These are phyloP conservation scores for Cystobasidium onofrii DNA, from an alignment of 768 basidiomycete genomes.

Conservation along the genomic window DNA sequence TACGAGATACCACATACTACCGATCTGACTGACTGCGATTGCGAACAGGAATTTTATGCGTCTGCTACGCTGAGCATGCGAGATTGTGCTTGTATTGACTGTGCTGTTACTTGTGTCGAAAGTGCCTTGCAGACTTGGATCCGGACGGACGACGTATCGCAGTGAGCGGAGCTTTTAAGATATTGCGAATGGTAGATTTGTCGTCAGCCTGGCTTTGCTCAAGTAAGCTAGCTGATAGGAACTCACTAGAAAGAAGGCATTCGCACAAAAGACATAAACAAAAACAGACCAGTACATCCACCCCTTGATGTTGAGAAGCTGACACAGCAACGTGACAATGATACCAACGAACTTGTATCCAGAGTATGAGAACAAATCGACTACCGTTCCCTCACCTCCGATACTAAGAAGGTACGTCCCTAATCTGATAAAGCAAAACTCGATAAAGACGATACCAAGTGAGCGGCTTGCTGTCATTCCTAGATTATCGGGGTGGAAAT, in stretches of 20 bases:
- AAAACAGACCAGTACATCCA: conserved; percentile 66
- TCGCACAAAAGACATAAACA: conserved; percentile 75
- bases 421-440: conserved; percentile 78
- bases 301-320: conserved; percentile 57
- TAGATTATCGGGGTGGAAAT: conserved; percentile 81
- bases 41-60: conserved; percentile 82
- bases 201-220: background rate
- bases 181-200: too few species aligned
- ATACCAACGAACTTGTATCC: conserved; percentile 98
- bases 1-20: conserved; percentile 79
- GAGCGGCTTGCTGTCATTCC: conserved; percentile 79
- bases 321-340: conserved; percentile 67
- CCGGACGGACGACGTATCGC: conserved; percentile 62
- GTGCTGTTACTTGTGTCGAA: conserved; percentile 46
- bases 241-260: conserved; percentile 85
- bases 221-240: background rate
- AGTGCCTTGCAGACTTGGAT: conserved; percentile 18
- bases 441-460: conserved; percentile 71
- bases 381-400: conserved; percentile 57
- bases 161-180: conserved; percentile 86
- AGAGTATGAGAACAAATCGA: conserved; percentile 81
- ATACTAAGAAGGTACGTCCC: conserved; percentile 92
- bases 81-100: conserved; percentile 57
- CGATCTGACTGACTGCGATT: conserved; percentile 68
- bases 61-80: conserved; percentile 68